Percentiles rank a stretch among this genome's conserved stretches.
Evolutionary conservation across 441 rosid genomes (phyloP).

Genomic region (Lepidium campestre): DNA sequence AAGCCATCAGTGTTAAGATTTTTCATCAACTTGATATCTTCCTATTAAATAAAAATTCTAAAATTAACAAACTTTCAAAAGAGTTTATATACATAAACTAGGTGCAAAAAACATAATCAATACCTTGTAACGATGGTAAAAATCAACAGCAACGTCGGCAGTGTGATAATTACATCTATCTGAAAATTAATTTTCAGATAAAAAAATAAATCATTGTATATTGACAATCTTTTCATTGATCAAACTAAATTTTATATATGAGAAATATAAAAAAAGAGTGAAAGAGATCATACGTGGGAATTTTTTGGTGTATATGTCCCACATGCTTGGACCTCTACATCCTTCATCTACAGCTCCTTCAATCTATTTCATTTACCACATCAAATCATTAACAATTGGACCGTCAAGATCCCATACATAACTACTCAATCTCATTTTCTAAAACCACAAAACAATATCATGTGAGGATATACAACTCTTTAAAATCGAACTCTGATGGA

Average conservation of each 20-base stretch:
- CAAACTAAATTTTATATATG: neutral
- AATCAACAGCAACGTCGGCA: conserved; percentile 33
- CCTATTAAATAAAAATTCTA: conserved; percentile 15
- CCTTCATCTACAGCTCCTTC: conserved; percentile 62
- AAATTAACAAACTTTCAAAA: neutral
- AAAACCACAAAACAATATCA: no score
- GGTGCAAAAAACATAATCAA: neutral
- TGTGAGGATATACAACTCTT: no score
- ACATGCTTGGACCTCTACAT: conserved; percentile 55
- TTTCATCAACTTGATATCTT: conserved; percentile 35
- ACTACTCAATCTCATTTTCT: no score
- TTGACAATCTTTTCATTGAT: neutral
- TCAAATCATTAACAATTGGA: no score
- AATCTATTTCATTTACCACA: conserved; percentile 27
- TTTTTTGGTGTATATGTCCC: conserved; percentile 53
- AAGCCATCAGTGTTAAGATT: conserved; percentile 34
- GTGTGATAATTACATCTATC: conserved; percentile 26
- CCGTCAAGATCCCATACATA: no score
- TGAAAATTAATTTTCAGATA: neutral
- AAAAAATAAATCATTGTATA: neutral
- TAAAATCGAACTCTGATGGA: no score
- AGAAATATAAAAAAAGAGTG: neutral
- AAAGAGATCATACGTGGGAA: conserved; percentile 43
- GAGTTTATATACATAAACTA: neutral
- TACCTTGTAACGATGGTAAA: conserved; percentile 35